phyloP scores from a whole-genome alignment of 257 asterid genomes.

The Solanum medicagineum region DNA sequence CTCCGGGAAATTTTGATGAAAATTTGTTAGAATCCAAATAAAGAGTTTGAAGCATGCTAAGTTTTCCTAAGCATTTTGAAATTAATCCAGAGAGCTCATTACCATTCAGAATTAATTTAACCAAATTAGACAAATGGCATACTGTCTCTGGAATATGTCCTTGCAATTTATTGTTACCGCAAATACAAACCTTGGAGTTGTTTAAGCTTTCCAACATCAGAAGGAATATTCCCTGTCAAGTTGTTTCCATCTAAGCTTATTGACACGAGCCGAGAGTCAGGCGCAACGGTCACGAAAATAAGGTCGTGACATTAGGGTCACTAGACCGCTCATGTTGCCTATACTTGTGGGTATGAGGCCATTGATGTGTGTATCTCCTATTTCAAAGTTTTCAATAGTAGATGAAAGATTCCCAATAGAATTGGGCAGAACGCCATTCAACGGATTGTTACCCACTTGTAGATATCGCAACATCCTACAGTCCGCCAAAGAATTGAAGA shows the following conservation, averaged over 20 bases:
- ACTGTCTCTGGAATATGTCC: slow-evolving; percentile 6
- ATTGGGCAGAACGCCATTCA: slow-evolving; percentile 14
- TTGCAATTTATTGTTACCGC: slow-evolving; percentile 4
- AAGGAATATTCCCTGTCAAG: slow-evolving; percentile 16
- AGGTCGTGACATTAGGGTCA: no score
- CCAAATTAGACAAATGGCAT: slow-evolving; percentile 12
- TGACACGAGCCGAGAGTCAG: no score
- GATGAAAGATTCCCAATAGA: slow-evolving; percentile 20
- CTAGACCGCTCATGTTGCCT: slow-evolving; percentile 21
- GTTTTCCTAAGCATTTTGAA: slow-evolving; percentile 20
- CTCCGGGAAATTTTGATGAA: slow-evolving; percentile 15
- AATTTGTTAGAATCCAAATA: slow-evolving; percentile 12
- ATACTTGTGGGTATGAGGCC: slow-evolving; percentile 16
- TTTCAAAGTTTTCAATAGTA: slow-evolving; percentile 4
- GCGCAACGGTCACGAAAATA: no score
- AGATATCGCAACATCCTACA: slow-evolving; percentile 14
- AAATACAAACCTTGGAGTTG: slow-evolving; percentile 12
- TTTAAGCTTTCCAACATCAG: slow-evolving; percentile 11
- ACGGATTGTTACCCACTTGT: slow-evolving; percentile 3
- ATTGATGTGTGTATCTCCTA: neutral
- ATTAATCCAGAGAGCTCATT: slow-evolving; percentile 17
- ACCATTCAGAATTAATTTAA: neutral
- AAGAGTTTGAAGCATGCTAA: slow-evolving; percentile 7
- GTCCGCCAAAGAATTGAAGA: slow-evolving; percentile 14
- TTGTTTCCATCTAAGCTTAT: neutral